phyloP scores from a whole-genome alignment of 139 green algal species.

The Nannochloris sp. region DNA sequence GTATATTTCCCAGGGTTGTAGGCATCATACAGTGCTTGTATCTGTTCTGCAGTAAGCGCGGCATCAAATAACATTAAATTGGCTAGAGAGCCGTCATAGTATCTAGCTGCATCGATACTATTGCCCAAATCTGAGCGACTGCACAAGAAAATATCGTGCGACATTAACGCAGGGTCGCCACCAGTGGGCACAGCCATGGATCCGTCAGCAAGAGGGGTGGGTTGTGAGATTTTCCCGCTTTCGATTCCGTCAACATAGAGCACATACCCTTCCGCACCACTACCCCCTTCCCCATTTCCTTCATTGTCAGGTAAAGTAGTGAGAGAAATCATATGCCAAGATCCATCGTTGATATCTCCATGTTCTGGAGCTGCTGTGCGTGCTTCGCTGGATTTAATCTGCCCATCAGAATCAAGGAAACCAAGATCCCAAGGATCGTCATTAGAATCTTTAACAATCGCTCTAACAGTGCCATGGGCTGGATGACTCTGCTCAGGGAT shows the following conservation, averaged over 20 bases:
- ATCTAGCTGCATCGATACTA: not conserved
- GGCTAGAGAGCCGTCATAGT: constrained; percentile 32
- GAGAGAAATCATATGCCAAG: constrained; percentile 66
- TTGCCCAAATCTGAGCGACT: not conserved
- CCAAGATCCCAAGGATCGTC: constrained; percentile 3
- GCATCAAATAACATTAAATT: constrained; percentile 33
- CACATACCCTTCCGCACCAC: constrained; percentile 33
- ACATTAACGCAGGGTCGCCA: no score
- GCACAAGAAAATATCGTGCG: not conserved
- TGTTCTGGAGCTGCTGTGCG: not conserved
- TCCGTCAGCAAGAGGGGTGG: no score
- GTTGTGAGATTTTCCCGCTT: no score
- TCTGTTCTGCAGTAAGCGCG: constrained; percentile 3
- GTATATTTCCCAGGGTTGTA: constrained; percentile 4
- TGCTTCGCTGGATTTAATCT: not conserved
- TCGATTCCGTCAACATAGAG: constrained; percentile 40
- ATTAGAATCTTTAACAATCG: constrained; percentile 25
- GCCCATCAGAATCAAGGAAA: not conserved
- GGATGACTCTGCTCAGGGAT: constrained; percentile 25
- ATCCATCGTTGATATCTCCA: constrained; percentile 31
- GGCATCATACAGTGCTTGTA: constrained; percentile 13
- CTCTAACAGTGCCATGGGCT: constrained; percentile 34
- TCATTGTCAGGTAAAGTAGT: constrained; percentile 31
- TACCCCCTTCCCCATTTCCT: no score
- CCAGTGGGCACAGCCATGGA: no score